phyloP scores from a whole-genome alignment of 257 asterid genomes.

The Solanum tacnaense region DNA sequence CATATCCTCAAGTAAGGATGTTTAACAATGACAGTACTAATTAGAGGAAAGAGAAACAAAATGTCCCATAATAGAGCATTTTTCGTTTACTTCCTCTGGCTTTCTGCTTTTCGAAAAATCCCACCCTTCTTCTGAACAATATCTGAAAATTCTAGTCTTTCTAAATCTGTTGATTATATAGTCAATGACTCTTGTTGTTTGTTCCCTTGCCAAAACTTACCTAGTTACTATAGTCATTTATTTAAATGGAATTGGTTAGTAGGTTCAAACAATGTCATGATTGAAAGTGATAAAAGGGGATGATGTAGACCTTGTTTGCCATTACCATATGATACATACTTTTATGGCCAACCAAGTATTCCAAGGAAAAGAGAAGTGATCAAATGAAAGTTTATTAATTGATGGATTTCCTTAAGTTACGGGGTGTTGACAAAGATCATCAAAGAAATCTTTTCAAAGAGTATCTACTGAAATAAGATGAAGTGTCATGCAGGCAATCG shows the following conservation, averaged over 20 bases:
- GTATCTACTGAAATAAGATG: not conserved
- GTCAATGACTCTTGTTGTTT: not conserved
- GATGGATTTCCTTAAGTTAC: not conserved
- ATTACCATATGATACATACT: not conserved
- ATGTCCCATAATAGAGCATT: not conserved
- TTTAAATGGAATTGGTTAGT: not conserved
- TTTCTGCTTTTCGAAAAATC: not conserved
- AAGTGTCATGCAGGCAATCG: not conserved
- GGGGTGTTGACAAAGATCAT: not conserved
- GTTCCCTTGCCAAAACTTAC: not conserved
- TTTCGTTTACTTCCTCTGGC: not conserved
- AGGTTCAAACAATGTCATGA: not conserved
- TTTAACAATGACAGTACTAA: not conserved
- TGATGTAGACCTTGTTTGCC: not conserved
- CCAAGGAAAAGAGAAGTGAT: not conserved
- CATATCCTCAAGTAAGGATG: not conserved
- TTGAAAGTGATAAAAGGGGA: not conserved
- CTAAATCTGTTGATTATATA: not conserved
- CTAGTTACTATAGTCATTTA: not conserved
- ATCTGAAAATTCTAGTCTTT: constrained; percentile 9
- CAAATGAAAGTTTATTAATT: not conserved
- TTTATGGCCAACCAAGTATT: not conserved
- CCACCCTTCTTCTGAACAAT: constrained; percentile 10
- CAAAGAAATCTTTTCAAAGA: not conserved
- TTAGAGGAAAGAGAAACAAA: not conserved